Evolutionary conservation across 2,329 filamentous ascomycete genomes (phyloP), one percentile per base, ranked within the genome.

Genomic region (Pseudocercospora eumusae): DNA sequence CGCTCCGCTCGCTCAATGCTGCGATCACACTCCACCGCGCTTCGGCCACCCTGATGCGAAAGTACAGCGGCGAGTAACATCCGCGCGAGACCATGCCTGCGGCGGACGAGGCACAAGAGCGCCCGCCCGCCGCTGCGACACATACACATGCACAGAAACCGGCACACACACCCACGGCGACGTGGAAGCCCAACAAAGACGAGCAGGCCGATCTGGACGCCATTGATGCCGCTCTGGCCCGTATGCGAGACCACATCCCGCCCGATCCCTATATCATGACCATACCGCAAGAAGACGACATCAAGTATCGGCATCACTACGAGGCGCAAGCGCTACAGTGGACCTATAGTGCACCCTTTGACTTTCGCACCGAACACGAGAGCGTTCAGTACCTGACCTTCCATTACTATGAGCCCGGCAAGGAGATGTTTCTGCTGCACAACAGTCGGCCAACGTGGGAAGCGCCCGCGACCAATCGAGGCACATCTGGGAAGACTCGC

Each of bases 371-470:
- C 65, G 86, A 88, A 73, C 81, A 86, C 68, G 71, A 74, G 52
- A 78, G 81, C 68, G 77, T 86, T 57, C 86, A 88, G 70, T 88
- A 88, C 72, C 79, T 85, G 77, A 87, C 84, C 61, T 87, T 85
- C 66, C 75, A 84, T 58, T 83, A 82, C 60, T 84, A 85, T 71
- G 82, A 86, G 69, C 80, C 80, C 33, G 81, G 81, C 62, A 69
- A 67, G 56, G 68, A 68, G 28, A 69, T 73, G 64, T 72, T 68
- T 56, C 66, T 69, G 62, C 62, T 67, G 64, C 70, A 69, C 56
- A 71, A 59, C 57, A 73, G 64, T 56, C 55, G 57, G 40, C 67
- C 56, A 65, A 70, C 73, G 50, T 68, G 71, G 28, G 66, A 65
- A 66, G 71, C 9, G 70, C 63, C 72, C 50, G 59, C 67, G 11